A percentile compares a stretch with the other conserved stretches of the same genome.
Evolutionary conservation across 139 green algal species (phyloP).

Genomic region (Diplosphaera chodatii): DNA sequence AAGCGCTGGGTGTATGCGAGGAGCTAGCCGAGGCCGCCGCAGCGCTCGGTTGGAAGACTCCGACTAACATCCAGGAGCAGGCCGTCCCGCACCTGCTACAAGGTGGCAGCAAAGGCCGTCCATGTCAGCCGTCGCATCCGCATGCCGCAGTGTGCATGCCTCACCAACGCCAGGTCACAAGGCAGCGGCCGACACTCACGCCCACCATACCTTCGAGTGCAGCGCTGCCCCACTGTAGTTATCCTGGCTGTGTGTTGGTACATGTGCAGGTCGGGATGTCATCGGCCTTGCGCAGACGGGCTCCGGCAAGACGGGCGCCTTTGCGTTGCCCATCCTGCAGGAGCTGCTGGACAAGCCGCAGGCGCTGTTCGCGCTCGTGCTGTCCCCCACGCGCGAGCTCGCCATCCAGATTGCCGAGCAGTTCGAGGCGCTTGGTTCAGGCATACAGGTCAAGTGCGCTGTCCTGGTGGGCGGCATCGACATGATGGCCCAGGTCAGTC

Average conservation of each 20-base stretch:
- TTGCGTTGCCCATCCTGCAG: constrained; percentile 94
- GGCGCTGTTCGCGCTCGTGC: constrained; percentile 85
- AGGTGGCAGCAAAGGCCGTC: constrained; percentile 26
- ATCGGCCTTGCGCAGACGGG: constrained; percentile 98
- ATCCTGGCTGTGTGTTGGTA: too few relatives aligned
- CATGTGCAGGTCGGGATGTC: constrained; percentile 76
- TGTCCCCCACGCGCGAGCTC: constrained; percentile 94
- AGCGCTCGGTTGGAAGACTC: constrained; percentile 74
- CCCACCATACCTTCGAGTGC: too few relatives aligned
- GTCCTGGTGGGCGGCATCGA: constrained; percentile 96
- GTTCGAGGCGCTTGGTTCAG: constrained; percentile 89
- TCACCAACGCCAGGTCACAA: too few relatives aligned
- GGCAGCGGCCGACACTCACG: too few relatives aligned
- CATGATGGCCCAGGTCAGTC: constrained; percentile 85
- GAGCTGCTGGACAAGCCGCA: constrained; percentile 84
- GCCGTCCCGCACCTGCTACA: constrained; percentile 78
- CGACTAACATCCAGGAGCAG: constrained; percentile 78
- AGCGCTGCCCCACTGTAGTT: too few relatives aligned
- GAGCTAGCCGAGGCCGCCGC: constrained; percentile 77
- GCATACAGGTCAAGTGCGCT: constrained; percentile 80
- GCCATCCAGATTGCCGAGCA: constrained; percentile 98
- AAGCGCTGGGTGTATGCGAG: constrained; percentile 70
- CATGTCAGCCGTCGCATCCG: too few relatives aligned
- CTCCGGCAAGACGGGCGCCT: constrained; percentile 95
- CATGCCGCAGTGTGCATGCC: too few relatives aligned